Conservation (phyloP, 2,329 filamentous ascomycete species). For the Purpureocillium lavendulum region DNA sequence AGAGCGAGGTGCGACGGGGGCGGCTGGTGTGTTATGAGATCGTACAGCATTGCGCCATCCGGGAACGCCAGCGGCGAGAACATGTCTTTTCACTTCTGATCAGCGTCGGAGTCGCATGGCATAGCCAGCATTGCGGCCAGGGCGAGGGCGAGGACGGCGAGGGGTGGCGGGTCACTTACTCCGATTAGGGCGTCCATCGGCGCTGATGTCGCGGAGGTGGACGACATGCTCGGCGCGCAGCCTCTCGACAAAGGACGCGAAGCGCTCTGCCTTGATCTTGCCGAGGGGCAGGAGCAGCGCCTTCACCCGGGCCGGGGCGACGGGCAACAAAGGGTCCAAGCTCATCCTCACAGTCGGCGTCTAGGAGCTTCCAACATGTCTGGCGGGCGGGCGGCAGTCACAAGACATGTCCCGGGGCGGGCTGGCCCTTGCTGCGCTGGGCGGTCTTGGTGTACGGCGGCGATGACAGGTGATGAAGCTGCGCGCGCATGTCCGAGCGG, state of each 20-base stretch:
- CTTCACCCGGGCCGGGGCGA: slow-evolving; percentile 85
- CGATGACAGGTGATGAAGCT: background rate
- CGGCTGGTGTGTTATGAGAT: slow-evolving; percentile 72
- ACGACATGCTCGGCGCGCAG: slow-evolving; percentile 75
- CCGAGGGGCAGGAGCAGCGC: slow-evolving; percentile 82
- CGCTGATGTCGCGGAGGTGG: slow-evolving; percentile 75
- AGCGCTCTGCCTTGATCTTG: slow-evolving; percentile 73
- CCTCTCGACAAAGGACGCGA: slow-evolving; percentile 68
- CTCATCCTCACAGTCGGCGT: slow-evolving; percentile 59
- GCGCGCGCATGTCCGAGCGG: too few relatives aligned
- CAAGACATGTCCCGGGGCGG: background rate
- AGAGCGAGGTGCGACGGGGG: slow-evolving; percentile 72
- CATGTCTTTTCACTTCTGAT: slow-evolving; percentile 54
- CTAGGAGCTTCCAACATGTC: slow-evolving; percentile 18
- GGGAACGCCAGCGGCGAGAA: slow-evolving; percentile 89
- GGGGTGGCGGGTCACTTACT: slow-evolving; percentile 50
- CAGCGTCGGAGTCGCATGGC: slow-evolving; percentile 7
- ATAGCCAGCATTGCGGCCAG: too few relatives aligned
- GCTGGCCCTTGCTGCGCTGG: too few relatives aligned
- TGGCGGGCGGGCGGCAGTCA: slow-evolving; percentile 9
- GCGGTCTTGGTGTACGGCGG: background rate
- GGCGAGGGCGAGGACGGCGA: too few relatives aligned
- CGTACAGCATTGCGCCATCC: slow-evolving; percentile 78
- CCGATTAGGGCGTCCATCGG: slow-evolving; percentile 76
- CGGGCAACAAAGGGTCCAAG: slow-evolving; percentile 81